Conservation (phyloP, 2,329 filamentous ascomycete genomes). For the Penicillium psychrosexuale region DNA sequence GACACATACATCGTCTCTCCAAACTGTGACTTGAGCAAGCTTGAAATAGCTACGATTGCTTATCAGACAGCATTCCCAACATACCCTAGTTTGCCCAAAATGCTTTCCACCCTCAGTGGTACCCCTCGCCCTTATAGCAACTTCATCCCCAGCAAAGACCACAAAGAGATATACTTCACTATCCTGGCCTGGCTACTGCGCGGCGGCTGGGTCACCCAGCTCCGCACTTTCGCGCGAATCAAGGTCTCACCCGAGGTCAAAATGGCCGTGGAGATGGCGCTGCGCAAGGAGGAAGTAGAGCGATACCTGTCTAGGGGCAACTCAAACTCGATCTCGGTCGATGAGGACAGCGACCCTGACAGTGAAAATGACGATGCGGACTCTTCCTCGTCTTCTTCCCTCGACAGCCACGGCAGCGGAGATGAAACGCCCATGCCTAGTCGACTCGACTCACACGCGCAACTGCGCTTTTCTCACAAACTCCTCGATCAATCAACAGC, state of each 20-base stretch:
- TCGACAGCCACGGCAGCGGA: conserved; percentile 39
- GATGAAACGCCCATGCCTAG: conserved; percentile 38
- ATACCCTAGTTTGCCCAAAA: conserved; percentile 76
- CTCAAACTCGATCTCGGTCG: conserved; percentile 25
- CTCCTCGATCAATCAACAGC: conserved; percentile 34
- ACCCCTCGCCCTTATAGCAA: conserved; percentile 77
- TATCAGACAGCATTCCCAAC: conserved; percentile 81
- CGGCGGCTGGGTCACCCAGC: conserved; percentile 88
- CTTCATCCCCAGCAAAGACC: conserved; percentile 81
- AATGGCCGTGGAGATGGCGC: conserved; percentile 70
- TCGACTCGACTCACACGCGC: conserved; percentile 25
- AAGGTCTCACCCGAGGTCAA: conserved; percentile 79
- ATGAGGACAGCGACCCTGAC: conserved; percentile 14
- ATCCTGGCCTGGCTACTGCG: conserved; percentile 93
- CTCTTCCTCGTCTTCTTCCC: conserved; percentile 40
- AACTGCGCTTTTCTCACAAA: conserved; percentile 33
- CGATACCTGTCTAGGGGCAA: conserved; percentile 33
- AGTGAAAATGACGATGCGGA: conserved; percentile 26
- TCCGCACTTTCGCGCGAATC: conserved; percentile 88
- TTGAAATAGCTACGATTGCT: conserved; percentile 65
- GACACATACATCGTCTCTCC: conserved; percentile 91
- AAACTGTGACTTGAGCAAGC: conserved; percentile 72
- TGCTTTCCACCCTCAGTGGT: conserved; percentile 78
- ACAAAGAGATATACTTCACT: conserved; percentile 81
- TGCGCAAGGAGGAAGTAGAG: conserved; percentile 63